Evolutionary conservation across 345 rosid species (phyloP).

Genomic region (Citrus trifoliata): DNA sequence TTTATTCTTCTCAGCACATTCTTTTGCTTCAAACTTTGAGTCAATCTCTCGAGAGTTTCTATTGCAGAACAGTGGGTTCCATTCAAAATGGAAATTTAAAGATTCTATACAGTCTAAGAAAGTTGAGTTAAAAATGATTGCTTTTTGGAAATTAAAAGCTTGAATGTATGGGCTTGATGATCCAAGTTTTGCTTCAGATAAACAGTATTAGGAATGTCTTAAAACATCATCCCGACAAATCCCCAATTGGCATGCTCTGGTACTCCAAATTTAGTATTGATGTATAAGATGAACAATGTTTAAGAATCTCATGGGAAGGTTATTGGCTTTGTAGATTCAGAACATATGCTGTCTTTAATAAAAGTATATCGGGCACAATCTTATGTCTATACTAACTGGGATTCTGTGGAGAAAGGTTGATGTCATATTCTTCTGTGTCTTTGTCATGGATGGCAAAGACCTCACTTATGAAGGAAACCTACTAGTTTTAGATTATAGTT

Average conservation of each 20-base stretch:
- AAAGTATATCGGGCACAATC: neutral
- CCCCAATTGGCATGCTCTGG: neutral
- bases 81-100: neutral
- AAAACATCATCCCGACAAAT: neutral
- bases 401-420: neutral
- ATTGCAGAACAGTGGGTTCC: neutral
- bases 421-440: neutral
- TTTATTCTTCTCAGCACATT: too few species aligned
- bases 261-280: neutral
- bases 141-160: neutral
- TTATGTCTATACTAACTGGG: neutral
- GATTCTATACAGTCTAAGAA: too few species aligned
- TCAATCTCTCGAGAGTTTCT: neutral
- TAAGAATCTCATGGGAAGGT: neutral
- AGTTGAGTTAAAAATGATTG: too few species aligned
- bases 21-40: neutral
- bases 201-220: neutral
- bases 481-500: neutral
- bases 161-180: neutral
- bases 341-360: neutral
- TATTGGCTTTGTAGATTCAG: neutral
- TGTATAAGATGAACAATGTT: neutral
- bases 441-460: neutral
- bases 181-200: neutral
- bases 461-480: neutral